Percentiles rank a stretch among this genome's conserved stretches.
Conservation (phyloP, 768 basidiomycete genomes). For the Symmetrospora coprosmae region DNA sequence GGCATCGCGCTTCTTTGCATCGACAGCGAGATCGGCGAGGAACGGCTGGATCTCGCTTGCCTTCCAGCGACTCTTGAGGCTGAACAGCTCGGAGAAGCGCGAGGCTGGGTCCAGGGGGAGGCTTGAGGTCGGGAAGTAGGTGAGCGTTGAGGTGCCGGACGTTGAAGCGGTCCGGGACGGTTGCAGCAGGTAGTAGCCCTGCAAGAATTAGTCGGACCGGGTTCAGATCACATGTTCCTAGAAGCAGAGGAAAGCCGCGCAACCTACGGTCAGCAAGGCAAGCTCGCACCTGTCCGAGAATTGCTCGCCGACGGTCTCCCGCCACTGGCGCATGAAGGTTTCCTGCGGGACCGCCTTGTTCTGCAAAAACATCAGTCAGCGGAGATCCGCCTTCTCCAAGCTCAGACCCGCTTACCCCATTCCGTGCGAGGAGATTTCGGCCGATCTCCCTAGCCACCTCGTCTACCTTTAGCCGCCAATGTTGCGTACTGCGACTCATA, state of each 20-base stretch:
- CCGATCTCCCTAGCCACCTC: slow-evolving; percentile 62
- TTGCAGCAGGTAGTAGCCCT: slow-evolving; percentile 65
- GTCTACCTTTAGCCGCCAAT: slow-evolving; percentile 57
- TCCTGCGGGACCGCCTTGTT: slow-evolving; percentile 47
- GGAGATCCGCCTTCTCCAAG: slow-evolving; percentile 38
- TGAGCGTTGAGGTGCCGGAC: slow-evolving; percentile 39
- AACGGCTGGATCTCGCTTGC: slow-evolving; percentile 50
- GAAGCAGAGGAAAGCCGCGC: slow-evolving; percentile 29
- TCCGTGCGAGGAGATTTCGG: slow-evolving; percentile 51
- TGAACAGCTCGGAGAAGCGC: slow-evolving; percentile 78
- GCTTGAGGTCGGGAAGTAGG: slow-evolving; percentile 59
- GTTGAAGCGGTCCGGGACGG: slow-evolving; percentile 23
- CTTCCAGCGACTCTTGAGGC: slow-evolving; percentile 39
- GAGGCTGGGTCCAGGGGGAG: slow-evolving; percentile 64
- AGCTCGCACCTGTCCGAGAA: slow-evolving; percentile 55
- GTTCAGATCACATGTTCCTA: neutral
- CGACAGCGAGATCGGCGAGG: slow-evolving; percentile 64
- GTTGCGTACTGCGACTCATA: no score
- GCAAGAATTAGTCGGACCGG: neutral
- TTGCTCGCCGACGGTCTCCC: slow-evolving; percentile 57
- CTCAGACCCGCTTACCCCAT: slow-evolving; percentile 22
- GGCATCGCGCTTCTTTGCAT: slow-evolving; percentile 73
- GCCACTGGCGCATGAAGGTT: slow-evolving; percentile 57
- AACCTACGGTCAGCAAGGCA: slow-evolving; percentile 56
- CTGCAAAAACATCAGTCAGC: neutral